A percentile compares a stretch with the other conserved stretches of the same genome.
phyloP scores from a whole-genome alignment of 306 rosid genomes.

The Quercus bicolor region DNA sequence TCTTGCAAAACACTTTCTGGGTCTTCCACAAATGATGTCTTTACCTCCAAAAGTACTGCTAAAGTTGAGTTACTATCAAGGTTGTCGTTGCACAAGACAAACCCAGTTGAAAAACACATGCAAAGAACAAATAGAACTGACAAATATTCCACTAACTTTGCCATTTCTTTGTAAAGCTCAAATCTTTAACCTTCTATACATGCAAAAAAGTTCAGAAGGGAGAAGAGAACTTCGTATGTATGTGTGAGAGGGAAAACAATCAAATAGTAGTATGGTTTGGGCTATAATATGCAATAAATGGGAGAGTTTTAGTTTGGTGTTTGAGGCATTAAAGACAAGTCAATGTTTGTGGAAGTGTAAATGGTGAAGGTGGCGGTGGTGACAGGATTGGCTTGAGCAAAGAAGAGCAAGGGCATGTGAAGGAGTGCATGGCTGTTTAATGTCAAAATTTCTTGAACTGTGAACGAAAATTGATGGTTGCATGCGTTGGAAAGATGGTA shows the following conservation, averaged over 20 bases:
- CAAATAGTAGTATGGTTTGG: no score
- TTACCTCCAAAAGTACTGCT: constrained; percentile 66
- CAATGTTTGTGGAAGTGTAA: background rate
- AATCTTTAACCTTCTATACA: background rate
- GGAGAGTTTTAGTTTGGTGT: background rate
- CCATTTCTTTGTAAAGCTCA: constrained; percentile 4
- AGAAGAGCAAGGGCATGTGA: background rate
- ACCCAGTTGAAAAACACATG: constrained; percentile 19
- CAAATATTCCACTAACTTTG: constrained; percentile 1
- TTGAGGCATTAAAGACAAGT: background rate
- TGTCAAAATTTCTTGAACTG: constrained; percentile 26
- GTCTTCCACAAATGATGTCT: constrained; percentile 55
- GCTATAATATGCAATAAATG: background rate
- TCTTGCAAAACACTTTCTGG: constrained; percentile 55
- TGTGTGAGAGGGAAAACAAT: background rate
- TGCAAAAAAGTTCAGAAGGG: background rate
- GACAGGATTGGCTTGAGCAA: background rate
- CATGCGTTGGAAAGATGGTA: constrained; percentile 36
- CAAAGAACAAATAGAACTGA: constrained; percentile 19
- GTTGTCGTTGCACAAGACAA: constrained; percentile 28
- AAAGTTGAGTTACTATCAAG: constrained; percentile 37
- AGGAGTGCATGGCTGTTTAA: constrained; percentile 14
- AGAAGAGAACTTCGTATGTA: background rate
- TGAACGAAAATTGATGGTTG: constrained; percentile 18
- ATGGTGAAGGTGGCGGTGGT: constrained; percentile 18